Evolutionary conservation across 306 rosid genomes (phyloP), one percentile per base, ranked within the genome.

Genomic region (Chamaecrista fasciculata): DNA sequence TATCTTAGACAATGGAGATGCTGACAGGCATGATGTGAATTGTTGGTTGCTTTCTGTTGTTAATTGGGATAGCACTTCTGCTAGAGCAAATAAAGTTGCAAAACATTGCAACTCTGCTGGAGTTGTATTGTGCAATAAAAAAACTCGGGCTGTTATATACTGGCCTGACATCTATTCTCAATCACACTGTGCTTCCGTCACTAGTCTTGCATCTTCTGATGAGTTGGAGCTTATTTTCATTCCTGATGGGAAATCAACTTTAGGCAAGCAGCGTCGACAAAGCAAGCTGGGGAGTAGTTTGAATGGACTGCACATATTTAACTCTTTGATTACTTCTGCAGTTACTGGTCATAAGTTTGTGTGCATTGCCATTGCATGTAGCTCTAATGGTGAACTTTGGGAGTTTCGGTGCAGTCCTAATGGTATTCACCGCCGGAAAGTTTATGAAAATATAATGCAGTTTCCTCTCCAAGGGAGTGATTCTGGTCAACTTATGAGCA

Each of bases 361-460:
- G 34, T 94, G 97, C 55, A 62, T 79, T 62, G 96, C 86, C 42
- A 72, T 94, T 82, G 96, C 96, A 0, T 86, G 89, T 79, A 77
- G 88, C 83, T 88, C 97, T 39, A 84, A 82, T 48, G 96, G 92
- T 31, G 85, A 90, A 64, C 84, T 94, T 42, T 94, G 97, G 97
- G 83, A 72, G 83, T 94, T 90, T 84, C 78, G 68, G 46, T 94
- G 96, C 73, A 82, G 86, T 71, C 90, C 88, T 24, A 70, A 72
- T 59, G 88, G 92, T 68, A 80, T 94, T 74, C 75, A 76, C 36
- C 80, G 91, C 36, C 71, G 71, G 51, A 82, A 82, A 81, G 90
- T 85, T 14, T 53, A 33, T 47, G 73, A 78, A 34, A 80, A 76
- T 73, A 50, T 70, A 29, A 66, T 40, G 28, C 79, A 29, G 76